Evolutionary conservation across 495 filamentous ascomycete genomes (phyloP).

Genomic region (Pseudotulostoma volvatum): DNA sequence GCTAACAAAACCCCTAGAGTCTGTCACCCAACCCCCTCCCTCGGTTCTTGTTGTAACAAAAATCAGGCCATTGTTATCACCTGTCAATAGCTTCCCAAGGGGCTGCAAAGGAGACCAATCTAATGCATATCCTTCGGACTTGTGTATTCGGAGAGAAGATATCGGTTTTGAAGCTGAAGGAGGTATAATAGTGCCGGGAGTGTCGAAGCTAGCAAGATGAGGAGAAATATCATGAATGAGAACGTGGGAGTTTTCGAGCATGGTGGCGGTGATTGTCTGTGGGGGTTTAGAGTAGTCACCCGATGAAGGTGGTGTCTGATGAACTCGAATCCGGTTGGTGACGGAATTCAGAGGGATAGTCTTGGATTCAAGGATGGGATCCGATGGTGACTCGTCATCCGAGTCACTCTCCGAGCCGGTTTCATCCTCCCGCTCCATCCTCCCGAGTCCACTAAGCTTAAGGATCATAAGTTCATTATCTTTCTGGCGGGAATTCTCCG

Average conservation of each 20-base stretch:
- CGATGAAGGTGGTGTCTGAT: conserved; percentile 51
- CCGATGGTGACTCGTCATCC: conserved; percentile 56
- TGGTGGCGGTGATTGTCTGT: conserved; percentile 71
- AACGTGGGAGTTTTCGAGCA: conserved; percentile 76
- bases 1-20: conserved; percentile 61
- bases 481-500: conserved; percentile 50
- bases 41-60: conserved; percentile 72
- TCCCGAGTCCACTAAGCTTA: conserved; percentile 80
- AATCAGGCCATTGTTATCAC: conserved; percentile 80
- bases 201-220: conserved; percentile 75
- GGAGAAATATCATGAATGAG: conserved; percentile 87
- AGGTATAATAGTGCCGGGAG: conserved; percentile 61
- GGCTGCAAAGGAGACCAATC: conserved; percentile 78
- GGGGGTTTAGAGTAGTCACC: conserved; percentile 49
- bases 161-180: conserved; percentile 73
- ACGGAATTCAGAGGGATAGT: conserved; percentile 69
- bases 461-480: conserved; percentile 91
- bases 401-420: conserved; percentile 59
- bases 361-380: conserved; percentile 87
- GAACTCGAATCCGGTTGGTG: conserved; percentile 79
- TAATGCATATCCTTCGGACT: conserved; percentile 80
- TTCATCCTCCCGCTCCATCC: conserved; percentile 60
- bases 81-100: conserved; percentile 71
- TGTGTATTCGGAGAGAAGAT: conserved; percentile 77
- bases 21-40: conserved; percentile 74